A percentile compares a stretch with the other conserved stretches of the same genome.
These are phyloP conservation scores for Hypomontagnella submonticulosa DNA, from an alignment of 495 filamentous ascomycete species.

Conservation along the genomic window DNA sequence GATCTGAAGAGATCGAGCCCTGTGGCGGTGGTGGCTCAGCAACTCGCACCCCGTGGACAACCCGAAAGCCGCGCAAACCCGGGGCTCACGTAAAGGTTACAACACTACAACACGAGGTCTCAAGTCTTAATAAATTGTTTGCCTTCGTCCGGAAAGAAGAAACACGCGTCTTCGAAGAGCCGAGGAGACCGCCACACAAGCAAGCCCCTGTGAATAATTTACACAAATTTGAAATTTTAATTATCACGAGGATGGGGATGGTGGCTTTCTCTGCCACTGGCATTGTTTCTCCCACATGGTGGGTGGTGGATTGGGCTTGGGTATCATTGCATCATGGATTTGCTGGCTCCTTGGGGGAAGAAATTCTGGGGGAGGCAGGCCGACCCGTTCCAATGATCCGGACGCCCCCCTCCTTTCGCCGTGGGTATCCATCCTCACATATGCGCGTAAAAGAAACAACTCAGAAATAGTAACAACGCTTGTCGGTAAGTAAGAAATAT, in stretches of 20 bases:
- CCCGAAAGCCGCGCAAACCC: constrained; percentile 18
- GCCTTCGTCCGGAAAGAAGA: no score
- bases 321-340: constrained; percentile 45
- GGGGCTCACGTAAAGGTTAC: constrained; percentile 3
- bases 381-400: constrained; percentile 19
- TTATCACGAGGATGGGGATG: constrained; percentile 3
- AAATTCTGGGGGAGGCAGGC: background rate
- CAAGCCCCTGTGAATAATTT: no score
- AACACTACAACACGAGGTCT: constrained; percentile 18
- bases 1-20: background rate
- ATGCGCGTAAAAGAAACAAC: constrained; percentile 14
- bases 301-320: constrained; percentile 26
- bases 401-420: constrained; percentile 15
- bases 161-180: no score
- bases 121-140: constrained; percentile 1
- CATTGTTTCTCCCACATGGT: constrained; percentile 13
- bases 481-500: background rate
- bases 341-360: constrained; percentile 11
- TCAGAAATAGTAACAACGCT: constrained; percentile 1
- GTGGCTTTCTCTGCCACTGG: background rate
- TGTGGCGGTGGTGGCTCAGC: constrained; percentile 26
- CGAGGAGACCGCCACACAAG: no score
- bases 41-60: background rate
- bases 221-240: no score
- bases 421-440: background rate